Conservation (phyloP, 2,329 filamentous ascomycete species). For the Aureobasidium zeae region DNA sequence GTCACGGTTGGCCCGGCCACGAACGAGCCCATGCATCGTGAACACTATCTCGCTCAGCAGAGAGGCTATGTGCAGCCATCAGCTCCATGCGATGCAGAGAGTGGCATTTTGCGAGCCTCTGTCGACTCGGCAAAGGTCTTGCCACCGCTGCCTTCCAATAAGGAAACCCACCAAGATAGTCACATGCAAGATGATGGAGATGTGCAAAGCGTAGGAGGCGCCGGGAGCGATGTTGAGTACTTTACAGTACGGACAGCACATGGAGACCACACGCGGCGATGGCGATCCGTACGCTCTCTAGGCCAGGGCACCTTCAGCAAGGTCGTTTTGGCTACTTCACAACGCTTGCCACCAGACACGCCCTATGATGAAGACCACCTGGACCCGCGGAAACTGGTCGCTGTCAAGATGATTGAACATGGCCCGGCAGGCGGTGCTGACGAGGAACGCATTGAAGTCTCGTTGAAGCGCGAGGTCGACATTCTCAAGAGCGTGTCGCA, state of each 20-base stretch:
- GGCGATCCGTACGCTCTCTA: conserved; percentile 69
- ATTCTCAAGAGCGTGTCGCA: conserved; percentile 84
- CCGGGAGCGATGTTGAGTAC: conserved; percentile 34
- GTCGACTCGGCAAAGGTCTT: conserved; percentile 25
- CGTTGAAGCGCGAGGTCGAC: conserved; percentile 86
- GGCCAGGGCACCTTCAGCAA: conserved; percentile 94
- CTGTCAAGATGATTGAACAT: conserved; percentile 91
- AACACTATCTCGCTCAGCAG: conserved; percentile 69
- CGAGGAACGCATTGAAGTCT: conserved; percentile 86
- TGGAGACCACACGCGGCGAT: conserved; percentile 66
- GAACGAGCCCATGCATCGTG: conserved; percentile 55
- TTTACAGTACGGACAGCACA: conserved; percentile 43
- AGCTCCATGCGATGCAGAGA: conserved; percentile 3
- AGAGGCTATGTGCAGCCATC: conserved; percentile 56
- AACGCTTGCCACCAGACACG: conserved; percentile 41
- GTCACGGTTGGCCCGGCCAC: conserved; percentile 56
- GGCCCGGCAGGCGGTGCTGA: conserved; percentile 88
- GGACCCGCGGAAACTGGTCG: conserved; percentile 73
- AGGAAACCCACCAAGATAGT: too few relatives aligned
- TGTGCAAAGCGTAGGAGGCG: conserved; percentile 19
- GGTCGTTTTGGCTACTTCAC: conserved; percentile 81
- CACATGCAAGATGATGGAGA: conserved; percentile 45
- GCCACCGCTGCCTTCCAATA: conserved; percentile 71
- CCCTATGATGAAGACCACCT: conserved; percentile 41
- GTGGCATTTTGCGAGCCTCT: conserved; percentile 23